These are phyloP conservation scores for Coemansia sp. DNA, from an alignment of 192 early-diverging fungal species.

Conservation along the genomic window DNA sequence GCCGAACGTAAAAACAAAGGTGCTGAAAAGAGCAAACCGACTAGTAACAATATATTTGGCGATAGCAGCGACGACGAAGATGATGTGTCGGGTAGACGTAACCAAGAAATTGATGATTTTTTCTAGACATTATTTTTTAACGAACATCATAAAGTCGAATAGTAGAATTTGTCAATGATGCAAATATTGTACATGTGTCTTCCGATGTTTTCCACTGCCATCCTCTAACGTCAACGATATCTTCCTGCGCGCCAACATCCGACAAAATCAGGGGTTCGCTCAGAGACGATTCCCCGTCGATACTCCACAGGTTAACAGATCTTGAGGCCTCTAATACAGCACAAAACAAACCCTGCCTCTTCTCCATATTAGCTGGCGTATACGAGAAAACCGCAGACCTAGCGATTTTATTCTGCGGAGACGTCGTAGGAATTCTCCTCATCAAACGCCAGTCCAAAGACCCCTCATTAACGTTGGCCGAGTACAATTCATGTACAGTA, in stretches of 20 bases:
- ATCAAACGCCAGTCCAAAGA: conserved; percentile 1
- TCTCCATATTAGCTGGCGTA: neutral
- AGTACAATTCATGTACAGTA: conserved; percentile 34
- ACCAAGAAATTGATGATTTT: conserved; percentile 31
- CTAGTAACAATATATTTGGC: conserved; percentile 30
- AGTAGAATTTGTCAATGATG: conserved; percentile 26
- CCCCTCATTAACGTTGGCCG: neutral
- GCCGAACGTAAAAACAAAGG: conserved; percentile 16
- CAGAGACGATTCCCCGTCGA: neutral
- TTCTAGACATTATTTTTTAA: conserved; percentile 13
- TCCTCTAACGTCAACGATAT: conserved; percentile 34
- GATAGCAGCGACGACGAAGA: conserved; percentile 10
- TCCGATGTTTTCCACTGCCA: conserved; percentile 24
- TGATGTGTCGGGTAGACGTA: conserved; percentile 1
- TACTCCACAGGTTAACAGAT: conserved; percentile 24
- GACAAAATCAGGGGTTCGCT: conserved; percentile 11
- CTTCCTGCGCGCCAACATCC: conserved; percentile 11
- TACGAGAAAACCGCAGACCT: conserved; percentile 36
- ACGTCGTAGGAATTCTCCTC: conserved; percentile 11
- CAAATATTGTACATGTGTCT: conserved; percentile 10
- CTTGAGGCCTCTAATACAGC: conserved; percentile 31
- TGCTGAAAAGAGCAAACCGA: conserved; percentile 16
- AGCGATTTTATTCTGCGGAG: conserved; percentile 31
- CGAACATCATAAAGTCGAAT: conserved; percentile 41
- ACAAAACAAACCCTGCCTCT: conserved; percentile 27